Base-by-base conservation (phyloP, 1,139 yeast genomes). In the Blastobotrys persicus region DNA sequence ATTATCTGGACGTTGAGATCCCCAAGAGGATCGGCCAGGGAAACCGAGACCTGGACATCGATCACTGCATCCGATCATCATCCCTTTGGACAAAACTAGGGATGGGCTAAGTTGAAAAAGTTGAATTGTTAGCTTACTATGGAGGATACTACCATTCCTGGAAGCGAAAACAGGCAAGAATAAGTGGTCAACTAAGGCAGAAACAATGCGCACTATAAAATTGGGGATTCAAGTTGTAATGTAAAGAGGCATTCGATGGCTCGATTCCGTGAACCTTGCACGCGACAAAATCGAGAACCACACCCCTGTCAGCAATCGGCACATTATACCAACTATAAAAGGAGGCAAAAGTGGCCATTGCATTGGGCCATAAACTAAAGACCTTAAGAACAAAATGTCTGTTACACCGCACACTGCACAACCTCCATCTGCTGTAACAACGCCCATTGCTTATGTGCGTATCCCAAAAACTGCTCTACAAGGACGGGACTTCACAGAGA, bases 361-460 rank as follows among this genome's bases (percentile, higher is more conserved):
- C n/a, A n/a, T n/a, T n/a, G n/a, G 31, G 31, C 31, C 31, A 7
- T 12, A 26, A 26, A 7, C 31, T 13, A 31, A 7, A 5, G 13
- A 31, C 6, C 14, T 13, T 4, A 31, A 4, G 5, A 11, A 4
- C 13, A 18, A 18, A 19, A 37, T 37, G 41, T 37, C 41, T 18
- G 41, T 37, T 11, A 13, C 19, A 3, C 41, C 41, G 11, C 41
- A 37, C 17, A 18, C n/a, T 28, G 11, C n/a, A 4, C 26, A 37
- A 34, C 39, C 4, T 2, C 41, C 41, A 37, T 26, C 41, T 4
- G 28, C 41, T 4, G 41, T 18, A 12, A 9, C 26, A 9, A 37
- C 41, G 5, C 41, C 41, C 9, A 7, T 37, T 12, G 41, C 41
- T 17, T n/a, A 17, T 18, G 18, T 37, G 14, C 41, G 41, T 12